Evolutionary conservation across 1,284 basidiomycete genomes (phyloP).

Genomic region (Leccinum subrobustum): DNA sequence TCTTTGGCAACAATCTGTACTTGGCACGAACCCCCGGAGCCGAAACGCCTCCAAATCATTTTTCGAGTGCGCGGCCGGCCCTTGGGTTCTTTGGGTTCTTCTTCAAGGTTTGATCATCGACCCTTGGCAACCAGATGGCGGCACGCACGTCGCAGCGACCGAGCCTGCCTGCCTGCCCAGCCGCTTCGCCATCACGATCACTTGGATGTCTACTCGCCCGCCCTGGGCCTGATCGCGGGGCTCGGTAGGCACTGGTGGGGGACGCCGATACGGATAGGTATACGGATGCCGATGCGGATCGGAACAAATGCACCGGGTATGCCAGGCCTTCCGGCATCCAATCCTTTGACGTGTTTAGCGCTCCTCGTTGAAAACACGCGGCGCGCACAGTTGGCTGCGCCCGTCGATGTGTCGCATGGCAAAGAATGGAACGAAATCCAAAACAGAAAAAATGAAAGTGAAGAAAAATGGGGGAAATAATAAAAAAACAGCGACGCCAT

Average conservation of each 20-base stretch:
- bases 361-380: slow-evolving; percentile 29
- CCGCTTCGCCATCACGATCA: neutral
- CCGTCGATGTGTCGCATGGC: neutral
- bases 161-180: neutral
- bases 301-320: neutral
- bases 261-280: neutral
- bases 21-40: neutral
- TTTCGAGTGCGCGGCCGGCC: neutral
- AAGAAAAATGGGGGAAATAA: neutral
- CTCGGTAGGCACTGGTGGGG: neutral
- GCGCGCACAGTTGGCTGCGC: slow-evolving; percentile 7
- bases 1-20: neutral
- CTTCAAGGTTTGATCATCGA: neutral
- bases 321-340: neutral
- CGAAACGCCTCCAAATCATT: neutral
- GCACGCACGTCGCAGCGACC: neutral
- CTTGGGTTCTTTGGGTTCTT: neutral
- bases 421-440: neutral
- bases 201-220: neutral
- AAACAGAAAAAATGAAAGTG: neutral
- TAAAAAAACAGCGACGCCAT: neutral
- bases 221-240: neutral
- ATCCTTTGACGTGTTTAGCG: neutral
- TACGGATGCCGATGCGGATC: neutral
- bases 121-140: neutral